Evolutionary conservation across 1,284 basidiomycete genomes (phyloP).

Genomic region (Mycosarcoma mackinlayi): DNA sequence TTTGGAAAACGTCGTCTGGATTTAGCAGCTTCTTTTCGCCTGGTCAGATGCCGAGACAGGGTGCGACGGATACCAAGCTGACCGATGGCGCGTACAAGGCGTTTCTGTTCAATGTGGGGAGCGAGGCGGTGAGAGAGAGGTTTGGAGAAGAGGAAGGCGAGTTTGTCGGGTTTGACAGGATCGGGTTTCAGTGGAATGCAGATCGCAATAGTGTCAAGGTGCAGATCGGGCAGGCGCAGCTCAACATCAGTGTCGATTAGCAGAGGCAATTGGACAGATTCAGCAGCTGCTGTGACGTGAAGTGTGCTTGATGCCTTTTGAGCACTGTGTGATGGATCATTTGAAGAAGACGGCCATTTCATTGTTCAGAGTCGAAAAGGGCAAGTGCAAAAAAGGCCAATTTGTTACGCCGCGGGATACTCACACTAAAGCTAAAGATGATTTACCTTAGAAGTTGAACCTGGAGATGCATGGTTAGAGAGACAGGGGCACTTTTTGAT

Average conservation of each 20-base stretch:
- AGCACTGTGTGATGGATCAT: no score
- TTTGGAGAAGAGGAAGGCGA: slow-evolving; percentile 24
- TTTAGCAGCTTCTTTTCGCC: slow-evolving; percentile 88
- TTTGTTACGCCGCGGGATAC: no score
- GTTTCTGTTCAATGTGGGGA: slow-evolving; percentile 57
- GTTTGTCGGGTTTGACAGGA: slow-evolving; percentile 34
- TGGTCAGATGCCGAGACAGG: slow-evolving; percentile 90
- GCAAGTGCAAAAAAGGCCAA: no score
- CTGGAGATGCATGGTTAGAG: no score
- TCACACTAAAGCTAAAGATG: no score
- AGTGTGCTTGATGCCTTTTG: no score
- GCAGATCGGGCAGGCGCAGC: slow-evolving; percentile 55
- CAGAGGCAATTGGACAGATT: background rate
- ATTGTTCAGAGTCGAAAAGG: no score
- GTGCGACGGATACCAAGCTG: slow-evolving; percentile 72
- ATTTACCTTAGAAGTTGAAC: slow-evolving; percentile 8
- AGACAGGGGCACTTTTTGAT: slow-evolving; percentile 4
- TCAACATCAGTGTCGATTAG: slow-evolving; percentile 58
- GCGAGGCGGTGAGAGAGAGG: slow-evolving; percentile 8
- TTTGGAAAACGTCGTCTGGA: slow-evolving; percentile 69
- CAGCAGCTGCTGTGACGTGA: no score
- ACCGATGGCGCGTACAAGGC: slow-evolving; percentile 64
- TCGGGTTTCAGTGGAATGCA: slow-evolving; percentile 59
- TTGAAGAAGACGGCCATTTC: no score
- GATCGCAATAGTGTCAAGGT: slow-evolving; percentile 56